Base-by-base conservation (phyloP, 352 stramenopile genomes). In the Globisporangium cylindrosporum region DNA sequence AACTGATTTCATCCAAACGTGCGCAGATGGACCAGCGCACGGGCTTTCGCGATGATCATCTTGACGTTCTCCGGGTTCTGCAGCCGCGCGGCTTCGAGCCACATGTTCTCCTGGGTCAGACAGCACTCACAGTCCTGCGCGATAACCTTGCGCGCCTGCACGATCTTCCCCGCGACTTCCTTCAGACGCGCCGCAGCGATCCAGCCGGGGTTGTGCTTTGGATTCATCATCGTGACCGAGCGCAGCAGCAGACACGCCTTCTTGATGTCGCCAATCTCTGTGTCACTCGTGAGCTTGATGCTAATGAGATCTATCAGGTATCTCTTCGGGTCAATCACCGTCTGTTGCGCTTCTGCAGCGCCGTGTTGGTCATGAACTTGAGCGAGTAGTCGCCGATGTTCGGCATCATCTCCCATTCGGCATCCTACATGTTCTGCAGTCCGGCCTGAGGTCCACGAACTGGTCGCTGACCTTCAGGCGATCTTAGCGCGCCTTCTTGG, bases 1-100 rank as follows among this genome's bases (percentile, higher is more conserved):
- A 25, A 98, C 95, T 3, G 94, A 98, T 77, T 99, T 99, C 90
- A 99, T 98, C 88, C 93, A 99, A 22, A 99, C 96, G 61, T 97
- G 86, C 2, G 88, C 83, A 0, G 95, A 98, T 24, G 92, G 3
- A 94, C 95, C 66, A 95, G 80, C 18, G 81, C 78, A 1, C 90
- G 81, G 1, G 88, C 91, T 67, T 93, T 92, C 46, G 36, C 29
- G 36, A 48, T 14, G 73, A 99, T 98, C 4, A 86, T 97, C 76
- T 99, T 99, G 49, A 95, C 97, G 63, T 99, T 98, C 59, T 98
- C 92, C 6, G 88, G 81, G 38, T 93, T 98, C 77, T 99, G 94
- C 49, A 99, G 78, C 25, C 97, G 80, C 29, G 97, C 93, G 0
- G 98, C 97, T 79, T 99, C 98, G 15, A 99, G 81, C 98, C 98